These are phyloP conservation scores for Vitrella brassicaformis DNA, from an alignment of 73 alveolate species.

Conservation along the genomic window DNA sequence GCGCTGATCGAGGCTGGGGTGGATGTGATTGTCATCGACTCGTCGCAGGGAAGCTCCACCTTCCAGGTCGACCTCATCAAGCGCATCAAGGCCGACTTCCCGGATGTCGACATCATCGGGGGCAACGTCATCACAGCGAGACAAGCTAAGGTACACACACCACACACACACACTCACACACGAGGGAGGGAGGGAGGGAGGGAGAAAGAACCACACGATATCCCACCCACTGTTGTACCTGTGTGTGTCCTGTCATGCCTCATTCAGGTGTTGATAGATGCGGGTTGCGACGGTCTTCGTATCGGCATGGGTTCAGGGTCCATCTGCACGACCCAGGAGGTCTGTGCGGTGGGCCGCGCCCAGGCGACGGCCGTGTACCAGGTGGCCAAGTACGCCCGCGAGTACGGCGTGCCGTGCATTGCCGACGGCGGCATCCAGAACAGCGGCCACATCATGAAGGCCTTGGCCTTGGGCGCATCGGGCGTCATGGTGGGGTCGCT, in stretches of 20 bases:
- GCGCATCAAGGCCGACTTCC: conserved; percentile 29
- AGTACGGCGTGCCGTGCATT: conserved; percentile 34
- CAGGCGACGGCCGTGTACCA: conserved; percentile 51
- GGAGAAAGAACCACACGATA: neutral
- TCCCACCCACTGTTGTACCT: no score
- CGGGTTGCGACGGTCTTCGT: conserved; percentile 43
- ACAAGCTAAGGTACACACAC: conserved; percentile 30
- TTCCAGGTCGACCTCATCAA: conserved; percentile 40
- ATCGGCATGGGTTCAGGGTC: conserved; percentile 56
- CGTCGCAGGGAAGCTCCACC: conserved; percentile 46
- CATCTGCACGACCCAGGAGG: conserved; percentile 47
- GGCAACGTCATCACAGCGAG: conserved; percentile 44
- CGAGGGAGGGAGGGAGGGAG: neutral
- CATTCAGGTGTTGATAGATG: conserved; percentile 20
- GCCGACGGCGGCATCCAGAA: conserved; percentile 47
- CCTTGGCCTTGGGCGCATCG: conserved; percentile 41
- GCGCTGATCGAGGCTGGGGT: conserved; percentile 8
- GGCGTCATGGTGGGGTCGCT: conserved; percentile 41
- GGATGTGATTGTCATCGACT: conserved; percentile 42
- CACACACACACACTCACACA: neutral
- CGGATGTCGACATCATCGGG: conserved; percentile 24
- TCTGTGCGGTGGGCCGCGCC: conserved; percentile 48
- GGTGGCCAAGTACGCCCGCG: conserved; percentile 24
- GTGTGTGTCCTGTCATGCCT: neutral
- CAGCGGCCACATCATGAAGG: conserved; percentile 43